Evolutionary conservation across 78 protist genomes (phyloP), one percentile per base, ranked within the genome.

Genomic region (Dictyostelium firmibasis): DNA sequence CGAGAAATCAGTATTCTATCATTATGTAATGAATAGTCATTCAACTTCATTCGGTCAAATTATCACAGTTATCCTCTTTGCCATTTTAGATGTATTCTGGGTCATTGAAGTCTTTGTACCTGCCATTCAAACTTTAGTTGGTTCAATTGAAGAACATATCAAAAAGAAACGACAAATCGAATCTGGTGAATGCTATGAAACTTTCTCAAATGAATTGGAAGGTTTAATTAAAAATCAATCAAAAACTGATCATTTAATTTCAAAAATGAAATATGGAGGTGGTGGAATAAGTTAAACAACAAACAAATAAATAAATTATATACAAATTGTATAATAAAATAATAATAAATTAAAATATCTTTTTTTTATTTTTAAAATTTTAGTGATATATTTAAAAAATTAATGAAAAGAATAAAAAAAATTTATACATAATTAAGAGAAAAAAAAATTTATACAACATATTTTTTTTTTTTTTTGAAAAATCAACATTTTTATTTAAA

Each of bases 51-150:
- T 89, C 50, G 94, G 94, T 47, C 87, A 89, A 69, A 81, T 89
- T 38, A 78, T 89, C 47, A 89, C 94, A 1, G 94, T 89, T 3
- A 81, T 89, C 27, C 83, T 89, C 70, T 89, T 89, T 89, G 86
- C 94, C 13, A 47, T 89, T 11, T 78, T 89, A 20, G 94, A 89
- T 89, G 87, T 81, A 10, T 89, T 89, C 29, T 89, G 94, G 94
- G 2, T 89, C 0, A 89, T 89, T 4, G 88, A 89, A 70, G 86
- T 89, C 13, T n/a, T 89, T 2, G 87, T 81, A 6, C 94, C 94
- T 31, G 57, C 70, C 0, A 74, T 88, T 23, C 93, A 88, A 78
- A 41, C 81, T 6, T 23, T 88, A 1, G 93, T 88, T 13, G 93
- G 74, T 1, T 36, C 64, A 0, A n/a, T 88, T 5, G 93, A 88